phyloP scores from a whole-genome alignment of 192 early-diverging fungal genomes.

The Backusella tuberculispora region DNA sequence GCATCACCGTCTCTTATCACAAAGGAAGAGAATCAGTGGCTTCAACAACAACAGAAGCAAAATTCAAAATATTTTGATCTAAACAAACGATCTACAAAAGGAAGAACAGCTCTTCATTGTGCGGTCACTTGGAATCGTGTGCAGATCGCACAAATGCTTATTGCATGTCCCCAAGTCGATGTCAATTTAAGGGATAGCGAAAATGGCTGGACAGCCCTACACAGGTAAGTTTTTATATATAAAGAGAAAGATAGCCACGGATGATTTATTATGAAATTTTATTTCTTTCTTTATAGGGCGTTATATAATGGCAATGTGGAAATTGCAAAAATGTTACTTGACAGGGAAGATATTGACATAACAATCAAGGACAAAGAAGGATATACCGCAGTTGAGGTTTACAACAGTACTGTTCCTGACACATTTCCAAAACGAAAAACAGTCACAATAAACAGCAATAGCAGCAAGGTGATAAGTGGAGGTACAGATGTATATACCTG shows the following conservation, averaged over 20 bases:
- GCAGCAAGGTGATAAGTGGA: neutral
- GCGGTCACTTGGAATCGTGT: conserved; percentile 46
- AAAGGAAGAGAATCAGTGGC: conserved; percentile 27
- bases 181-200: conserved; percentile 68
- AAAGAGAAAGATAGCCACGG: neutral
- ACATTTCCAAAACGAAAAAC: conserved; percentile 24
- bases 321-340: conserved; percentile 23
- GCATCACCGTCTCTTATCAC: conserved; percentile 2
- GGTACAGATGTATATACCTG: conserved; percentile 67
- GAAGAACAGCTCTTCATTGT: conserved; percentile 50
- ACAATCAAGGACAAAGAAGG: conserved; percentile 47
- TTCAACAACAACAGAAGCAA: conserved; percentile 20
- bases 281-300: neutral
- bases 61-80: conserved; percentile 37
- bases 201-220: conserved; percentile 72
- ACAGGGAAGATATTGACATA: conserved; percentile 24
- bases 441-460: neutral
- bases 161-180: conserved; percentile 50
- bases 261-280: neutral
- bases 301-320: conserved; percentile 31
- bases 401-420: conserved; percentile 29
- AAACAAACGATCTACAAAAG: conserved; percentile 43
- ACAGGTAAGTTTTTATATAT: conserved; percentile 52
- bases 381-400: conserved; percentile 48
- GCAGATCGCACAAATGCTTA: conserved; percentile 36